phyloP scores from a whole-genome alignment of 306 rosid genomes.

The Cucumis sativus region DNA sequence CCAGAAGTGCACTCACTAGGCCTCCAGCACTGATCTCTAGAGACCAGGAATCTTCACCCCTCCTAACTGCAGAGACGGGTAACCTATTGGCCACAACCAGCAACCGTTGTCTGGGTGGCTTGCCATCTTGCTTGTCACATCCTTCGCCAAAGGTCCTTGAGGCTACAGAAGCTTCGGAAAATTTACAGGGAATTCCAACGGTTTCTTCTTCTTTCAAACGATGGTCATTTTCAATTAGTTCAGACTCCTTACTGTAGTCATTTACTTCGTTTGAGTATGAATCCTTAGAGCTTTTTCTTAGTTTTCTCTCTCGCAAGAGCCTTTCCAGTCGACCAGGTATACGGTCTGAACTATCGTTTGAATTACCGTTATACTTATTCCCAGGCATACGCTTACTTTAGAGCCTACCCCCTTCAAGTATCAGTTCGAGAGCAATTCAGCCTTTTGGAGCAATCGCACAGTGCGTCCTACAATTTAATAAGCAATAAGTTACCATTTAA shows the following conservation, averaged over 20 bases:
- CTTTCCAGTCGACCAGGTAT: slow-evolving; percentile 49
- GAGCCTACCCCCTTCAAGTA: slow-evolving; percentile 32
- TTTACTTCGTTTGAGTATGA: slow-evolving; percentile 34
- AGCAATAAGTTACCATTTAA: neutral
- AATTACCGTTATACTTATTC: slow-evolving; percentile 40
- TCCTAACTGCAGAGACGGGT: slow-evolving; percentile 79
- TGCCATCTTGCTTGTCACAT: slow-evolving; percentile 28
- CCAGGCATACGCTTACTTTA: slow-evolving; percentile 67
- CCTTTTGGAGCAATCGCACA: slow-evolving; percentile 16
- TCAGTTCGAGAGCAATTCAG: slow-evolving; percentile 19
- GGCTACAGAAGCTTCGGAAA: slow-evolving; percentile 33
- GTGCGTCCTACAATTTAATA: neutral
- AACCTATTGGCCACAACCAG: slow-evolving; percentile 90
- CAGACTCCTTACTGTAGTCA: slow-evolving; percentile 27
- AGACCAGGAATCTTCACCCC: slow-evolving; percentile 79
- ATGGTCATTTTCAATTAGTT: slow-evolving; percentile 32
- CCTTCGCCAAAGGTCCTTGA: slow-evolving; percentile 25
- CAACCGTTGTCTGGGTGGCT: slow-evolving; percentile 45
- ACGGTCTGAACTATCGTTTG: slow-evolving; percentile 11
- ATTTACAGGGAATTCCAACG: slow-evolving; percentile 18
- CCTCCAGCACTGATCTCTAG: slow-evolving; percentile 87
- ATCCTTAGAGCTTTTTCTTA: slow-evolving; percentile 34
- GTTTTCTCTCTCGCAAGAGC: slow-evolving; percentile 51
- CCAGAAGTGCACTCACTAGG: slow-evolving; percentile 73
- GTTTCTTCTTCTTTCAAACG: slow-evolving; percentile 42